These are phyloP conservation scores for Triglochin maritima DNA, from an alignment of 106 monocot species.

Conservation along the genomic window DNA sequence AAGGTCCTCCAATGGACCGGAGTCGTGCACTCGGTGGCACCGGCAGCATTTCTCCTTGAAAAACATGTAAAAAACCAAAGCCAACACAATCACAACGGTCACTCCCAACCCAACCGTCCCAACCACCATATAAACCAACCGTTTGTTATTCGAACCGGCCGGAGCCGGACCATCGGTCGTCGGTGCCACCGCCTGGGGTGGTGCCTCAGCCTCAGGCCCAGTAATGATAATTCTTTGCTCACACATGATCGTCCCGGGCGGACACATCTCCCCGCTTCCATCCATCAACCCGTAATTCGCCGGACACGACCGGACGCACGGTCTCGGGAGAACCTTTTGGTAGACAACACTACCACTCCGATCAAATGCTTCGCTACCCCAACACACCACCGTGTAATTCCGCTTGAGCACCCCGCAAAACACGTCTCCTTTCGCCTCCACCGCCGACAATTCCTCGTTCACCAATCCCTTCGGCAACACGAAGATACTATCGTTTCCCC, in stretches of 20 bases:
- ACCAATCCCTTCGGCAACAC: constrained; percentile 9
- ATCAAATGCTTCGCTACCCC: constrained; percentile 38
- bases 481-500: constrained; percentile 22
- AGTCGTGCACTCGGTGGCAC: constrained; percentile 25
- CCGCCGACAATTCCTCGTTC: constrained; percentile 25
- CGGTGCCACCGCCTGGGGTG: neutral
- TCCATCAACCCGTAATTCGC: constrained; percentile 17
- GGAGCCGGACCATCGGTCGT: neutral
- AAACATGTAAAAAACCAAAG: constrained; percentile 10
- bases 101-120: constrained; percentile 20
- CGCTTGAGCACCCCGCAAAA: constrained; percentile 49
- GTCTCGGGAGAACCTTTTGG: constrained; percentile 41
- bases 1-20: neutral
- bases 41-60: neutral
- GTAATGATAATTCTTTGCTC: neutral
- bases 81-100: neutral
- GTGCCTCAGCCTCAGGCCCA: too few species aligned
- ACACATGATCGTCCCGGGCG: constrained; percentile 22
- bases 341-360: constrained; percentile 17
- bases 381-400: constrained; percentile 54
- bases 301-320: constrained; percentile 26
- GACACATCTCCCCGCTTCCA: constrained; percentile 35
- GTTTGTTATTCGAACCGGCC: neutral
- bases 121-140: constrained; percentile 14
- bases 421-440: constrained; percentile 41